Evolutionary conservation across 1,284 basidiomycete species (phyloP), one percentile per base, ranked within the genome.

Genomic region (Puccinia novopanici): DNA sequence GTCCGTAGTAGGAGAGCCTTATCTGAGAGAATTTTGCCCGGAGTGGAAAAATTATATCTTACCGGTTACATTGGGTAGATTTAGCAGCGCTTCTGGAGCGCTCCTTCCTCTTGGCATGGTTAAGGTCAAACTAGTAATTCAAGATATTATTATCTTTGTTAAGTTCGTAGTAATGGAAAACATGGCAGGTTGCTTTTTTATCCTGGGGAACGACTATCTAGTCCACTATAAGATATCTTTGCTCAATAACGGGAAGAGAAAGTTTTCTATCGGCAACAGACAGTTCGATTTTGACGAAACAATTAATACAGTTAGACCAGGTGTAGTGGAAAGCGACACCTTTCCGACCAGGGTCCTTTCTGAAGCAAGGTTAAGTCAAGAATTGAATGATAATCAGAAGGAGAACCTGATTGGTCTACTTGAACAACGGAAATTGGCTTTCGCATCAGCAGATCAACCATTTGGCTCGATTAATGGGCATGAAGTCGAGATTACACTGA

Each of bases 151-250:
- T 6, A 17, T 65, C 9, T 3, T n/a, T 3, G 17, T 65, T 19
- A 13, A 65, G 40, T 37, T 65, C 17, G 61, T 65, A 19, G 61
- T 65, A 3, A 45, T 45, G 34, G 40, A 65, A 4, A 65, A 65
- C 40, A 45, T 65, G 61, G 8, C 13, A 17, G 34, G 8, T 15
- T 2, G 19, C 4, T 40, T 40, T 19, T 65, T 65, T 19, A 40
- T 65, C 19, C 30, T 65, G 9, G 61, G 61, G 2, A 65, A 45
- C 40, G 61, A 65, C 61, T 65, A 65, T 17, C 61, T 65, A 27
- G 30, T 15, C 2, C 61, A 65, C n/a, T 65, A 65, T 22, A 65
- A 65, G n/a, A 65, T 65, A 19, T 65, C 61, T 12, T 22, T 65
- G 19, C 34, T 65, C 30, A 40, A 65, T 27, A 15, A 12, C 3